Base-by-base conservation (phyloP, 2,329 filamentous ascomycete species). In the Paracamarosporium sp. region DNA sequence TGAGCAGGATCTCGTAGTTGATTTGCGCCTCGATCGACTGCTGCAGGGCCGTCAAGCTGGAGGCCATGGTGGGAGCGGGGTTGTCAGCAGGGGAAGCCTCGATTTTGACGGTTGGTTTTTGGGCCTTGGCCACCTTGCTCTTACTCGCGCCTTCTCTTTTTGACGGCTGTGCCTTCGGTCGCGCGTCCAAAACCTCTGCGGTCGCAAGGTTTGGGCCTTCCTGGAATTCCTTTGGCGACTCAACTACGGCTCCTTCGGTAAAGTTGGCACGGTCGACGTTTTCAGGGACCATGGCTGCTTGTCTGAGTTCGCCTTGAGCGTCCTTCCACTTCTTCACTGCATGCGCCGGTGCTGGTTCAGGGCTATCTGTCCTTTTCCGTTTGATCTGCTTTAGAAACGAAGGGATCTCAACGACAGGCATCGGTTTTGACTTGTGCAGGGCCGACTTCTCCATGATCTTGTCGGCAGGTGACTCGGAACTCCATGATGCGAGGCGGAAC, bases 1-100 rank as follows among this genome's bases (percentile, higher is more conserved):
- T 98, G 74, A 96, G 81, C 62, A 98, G 81, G 52, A 98, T 93
- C 80, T 97, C 93, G 64, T 95, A 86, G 70, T 93, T 91, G 76
- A 98, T 90, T 78, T 97, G 91, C 61, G 92, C 88, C 72, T 93
- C 89, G 72, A 98, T 90, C 33, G 85, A 85, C 67, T 93, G 88
- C 72, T 87, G 87, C 62, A 90, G 84, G 56, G 80, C 81, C 35
- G 75, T 88, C 61, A 71, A 55, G 53, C 63, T 67, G 30, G 70
- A 62, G 35, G 65, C 67, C 61, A 70, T 72, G 61, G 68, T 59
- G 33, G 67, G 57, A 7, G 66, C 57, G 45, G 68, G 56, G 27
- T 62, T 60, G 60, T 60, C 62, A 67, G 57, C 56, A 55, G 69
- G 52, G 50, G 57, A 36, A 59, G 63, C 43, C 51, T 64, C 64